These are phyloP conservation scores for Plenodomus lindquistii DNA, from an alignment of 2,329 filamentous ascomycete species.

Conservation along the genomic window DNA sequence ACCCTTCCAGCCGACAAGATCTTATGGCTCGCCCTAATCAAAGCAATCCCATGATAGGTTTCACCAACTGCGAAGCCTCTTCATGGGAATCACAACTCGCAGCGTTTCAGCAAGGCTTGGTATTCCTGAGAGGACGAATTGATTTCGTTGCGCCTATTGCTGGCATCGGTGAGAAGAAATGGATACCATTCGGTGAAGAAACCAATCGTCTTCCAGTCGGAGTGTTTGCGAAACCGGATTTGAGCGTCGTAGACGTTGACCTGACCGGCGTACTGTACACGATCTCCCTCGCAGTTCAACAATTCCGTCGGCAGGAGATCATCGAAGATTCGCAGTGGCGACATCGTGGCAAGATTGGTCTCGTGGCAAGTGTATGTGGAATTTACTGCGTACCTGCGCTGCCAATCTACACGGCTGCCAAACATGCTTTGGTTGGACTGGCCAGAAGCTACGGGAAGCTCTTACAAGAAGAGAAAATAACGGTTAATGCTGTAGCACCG, in stretches of 20 bases:
- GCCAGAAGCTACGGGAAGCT: slow-evolving; percentile 49
- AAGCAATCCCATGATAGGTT: slow-evolving; percentile 14
- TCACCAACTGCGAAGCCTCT: slow-evolving; percentile 37
- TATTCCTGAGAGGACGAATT: slow-evolving; percentile 41
- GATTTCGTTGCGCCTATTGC: slow-evolving; percentile 49
- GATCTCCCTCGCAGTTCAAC: slow-evolving; percentile 48
- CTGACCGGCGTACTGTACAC: slow-evolving; percentile 51
- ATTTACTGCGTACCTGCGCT: slow-evolving; percentile 49
- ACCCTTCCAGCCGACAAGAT: slow-evolving; percentile 29
- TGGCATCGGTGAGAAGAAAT: slow-evolving; percentile 47
- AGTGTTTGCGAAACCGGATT: slow-evolving; percentile 45
- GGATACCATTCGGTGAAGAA: slow-evolving; percentile 28
- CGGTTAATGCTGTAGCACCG: slow-evolving; percentile 49
- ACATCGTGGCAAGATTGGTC: slow-evolving; percentile 41
- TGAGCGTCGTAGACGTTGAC: slow-evolving; percentile 47
- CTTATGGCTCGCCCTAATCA: slow-evolving; percentile 24
- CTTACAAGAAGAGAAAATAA: slow-evolving; percentile 46
- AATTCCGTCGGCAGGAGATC: slow-evolving; percentile 47
- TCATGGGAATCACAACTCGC: slow-evolving; percentile 44
- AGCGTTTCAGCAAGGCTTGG: slow-evolving; percentile 43
- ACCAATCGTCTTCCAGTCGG: slow-evolving; percentile 15
- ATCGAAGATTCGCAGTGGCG: slow-evolving; percentile 28
- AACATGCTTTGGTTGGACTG: slow-evolving; percentile 47
- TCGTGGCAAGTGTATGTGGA: slow-evolving; percentile 48
- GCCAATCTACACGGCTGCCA: slow-evolving; percentile 50